phyloP scores from a whole-genome alignment of 345 rosid species.

The Boechera divaricarpa region DNA sequence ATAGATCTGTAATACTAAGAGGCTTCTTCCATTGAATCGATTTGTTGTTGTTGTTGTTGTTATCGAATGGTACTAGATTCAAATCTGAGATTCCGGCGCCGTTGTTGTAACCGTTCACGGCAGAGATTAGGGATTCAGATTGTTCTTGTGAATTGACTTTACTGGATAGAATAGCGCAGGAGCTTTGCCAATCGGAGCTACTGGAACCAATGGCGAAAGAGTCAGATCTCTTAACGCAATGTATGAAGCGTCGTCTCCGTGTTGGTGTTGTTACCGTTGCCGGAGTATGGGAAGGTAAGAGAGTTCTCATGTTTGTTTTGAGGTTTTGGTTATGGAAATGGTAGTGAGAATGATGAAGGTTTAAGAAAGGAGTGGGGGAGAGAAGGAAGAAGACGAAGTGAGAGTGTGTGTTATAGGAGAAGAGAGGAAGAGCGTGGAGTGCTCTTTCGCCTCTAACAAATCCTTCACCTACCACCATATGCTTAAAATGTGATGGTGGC shows the following conservation, averaged over 20 bases:
- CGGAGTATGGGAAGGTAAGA: constrained; percentile 42
- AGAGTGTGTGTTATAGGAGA: constrained; percentile 11
- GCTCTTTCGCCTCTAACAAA: constrained; percentile 34
- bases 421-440: constrained; percentile 42
- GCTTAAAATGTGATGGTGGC: background rate
- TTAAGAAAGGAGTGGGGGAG: too few species aligned
- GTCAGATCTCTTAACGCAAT: constrained; percentile 56
- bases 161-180: constrained; percentile 79
- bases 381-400: background rate
- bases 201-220: constrained; percentile 41
- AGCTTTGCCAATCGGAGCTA: constrained; percentile 80
- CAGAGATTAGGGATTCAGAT: constrained; percentile 39
- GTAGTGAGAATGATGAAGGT: too few species aligned
- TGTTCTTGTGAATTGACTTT: constrained; percentile 61
- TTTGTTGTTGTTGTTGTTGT: constrained; percentile 3
- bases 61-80: constrained; percentile 58
- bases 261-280: constrained; percentile 4
- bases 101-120: constrained; percentile 63
- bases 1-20: constrained; percentile 68
- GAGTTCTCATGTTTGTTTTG: constrained; percentile 45
- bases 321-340: background rate
- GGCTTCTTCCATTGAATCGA: constrained; percentile 49
- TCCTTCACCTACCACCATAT: constrained; percentile 26
- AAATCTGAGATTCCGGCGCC: constrained; percentile 47
- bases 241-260: constrained; percentile 28